Base-by-base conservation (phyloP, 2,329 filamentous ascomycete genomes). In the Botryotinia convoluta region DNA sequence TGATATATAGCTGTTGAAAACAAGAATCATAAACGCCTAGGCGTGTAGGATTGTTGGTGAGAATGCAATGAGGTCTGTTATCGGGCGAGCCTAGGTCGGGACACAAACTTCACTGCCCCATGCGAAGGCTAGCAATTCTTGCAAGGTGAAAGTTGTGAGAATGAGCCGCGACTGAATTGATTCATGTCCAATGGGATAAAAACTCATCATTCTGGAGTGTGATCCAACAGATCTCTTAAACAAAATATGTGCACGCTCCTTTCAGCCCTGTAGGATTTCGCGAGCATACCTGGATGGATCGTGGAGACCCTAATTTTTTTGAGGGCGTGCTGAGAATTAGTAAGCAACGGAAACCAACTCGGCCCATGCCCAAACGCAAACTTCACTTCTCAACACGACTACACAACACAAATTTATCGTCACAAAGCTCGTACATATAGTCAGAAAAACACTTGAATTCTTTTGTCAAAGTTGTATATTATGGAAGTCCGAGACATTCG, bases 371-470 rank as follows among this genome's bases (percentile, higher is more conserved):
- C 39, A 32, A 44, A 44, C 9, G 18, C 26, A n/a, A 42, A 32
- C 61, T 22, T 63, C 61, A 44, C n/a, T 62, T 29, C 26, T 42
- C 22, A 6, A 51, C 20, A 48, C 45, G 10, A 51, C 9, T 3
- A 57, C 14, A 8, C n/a, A n/a, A 29, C 6, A 12, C 39, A 12
- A 4, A 29, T 29, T 22, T 1, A 29, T 63, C 4, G n/a, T 63
- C 8, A 22, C 14, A 63, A 12, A 29, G 1, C n/a, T 26, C 37
- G 8, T 20, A 39, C 29, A 62, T 16, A 62, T 42, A 16, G 16
- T 10, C 3, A 29, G 37, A 3, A 42, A 2, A 12, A 6, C 8
- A 9, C 14, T 20, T 14, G 32, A 3, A 0, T 26, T 8, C 3
- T 1, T 8, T 14, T 26, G 2, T 37, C 4, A 4, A 1, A 4